phyloP scores from a whole-genome alignment of 345 rosid genomes.

The Brassica juncea region DNA sequence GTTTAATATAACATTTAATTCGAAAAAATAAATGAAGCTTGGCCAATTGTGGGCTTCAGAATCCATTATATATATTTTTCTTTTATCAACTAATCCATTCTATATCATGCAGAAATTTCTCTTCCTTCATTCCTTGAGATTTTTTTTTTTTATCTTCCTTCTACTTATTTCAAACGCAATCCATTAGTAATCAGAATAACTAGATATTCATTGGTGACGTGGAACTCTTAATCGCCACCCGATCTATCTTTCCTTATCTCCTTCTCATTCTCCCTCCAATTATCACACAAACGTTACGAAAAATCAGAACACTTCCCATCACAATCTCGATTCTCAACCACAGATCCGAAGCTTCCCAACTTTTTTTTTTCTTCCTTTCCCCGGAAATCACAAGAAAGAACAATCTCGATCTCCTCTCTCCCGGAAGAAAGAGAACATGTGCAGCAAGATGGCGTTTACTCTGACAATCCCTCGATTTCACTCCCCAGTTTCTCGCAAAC shows the following conservation, averaged over 20 bases:
- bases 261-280: slow-evolving; percentile 26
- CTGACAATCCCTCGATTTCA: slow-evolving; percentile 60
- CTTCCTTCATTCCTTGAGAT: too few relatives aligned
- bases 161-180: not conserved
- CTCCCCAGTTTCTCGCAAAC: slow-evolving; percentile 48
- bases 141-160: too few relatives aligned
- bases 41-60: not conserved
- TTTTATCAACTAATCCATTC: too few relatives aligned
- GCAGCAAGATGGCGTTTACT: slow-evolving; percentile 54
- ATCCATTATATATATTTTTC: not conserved
- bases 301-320: not conserved
- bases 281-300: not conserved
- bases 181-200: not conserved
- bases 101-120: too few relatives aligned
- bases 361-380: not conserved
- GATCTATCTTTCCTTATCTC: slow-evolving; percentile 21
- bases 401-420: slow-evolving; percentile 2
- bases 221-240: slow-evolving; percentile 25
- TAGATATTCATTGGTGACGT: slow-evolving; percentile 31
- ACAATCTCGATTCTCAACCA: slow-evolving; percentile 27
- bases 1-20: too few relatives aligned
- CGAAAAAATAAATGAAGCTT: not conserved
- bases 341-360: not conserved
- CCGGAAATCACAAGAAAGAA: not conserved
- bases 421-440: not conserved